Evolutionary conservation across 345 rosid species (phyloP).

Genomic region (Boechera retrofracta): DNA sequence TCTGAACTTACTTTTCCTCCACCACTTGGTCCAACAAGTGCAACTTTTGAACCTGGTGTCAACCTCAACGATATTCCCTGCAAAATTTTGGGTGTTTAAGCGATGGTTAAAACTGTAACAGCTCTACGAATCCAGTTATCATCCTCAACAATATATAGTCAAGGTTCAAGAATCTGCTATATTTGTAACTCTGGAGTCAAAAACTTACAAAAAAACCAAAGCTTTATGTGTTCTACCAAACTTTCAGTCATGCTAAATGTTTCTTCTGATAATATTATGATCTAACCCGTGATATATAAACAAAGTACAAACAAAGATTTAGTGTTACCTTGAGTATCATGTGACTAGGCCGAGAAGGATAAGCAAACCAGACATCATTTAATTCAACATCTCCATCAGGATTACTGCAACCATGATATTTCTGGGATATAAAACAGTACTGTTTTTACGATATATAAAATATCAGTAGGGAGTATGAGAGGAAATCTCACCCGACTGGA

Average conservation of each 20-base stretch:
- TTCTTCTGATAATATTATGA: not conserved
- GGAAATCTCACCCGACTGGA: slow-evolving; percentile 68
- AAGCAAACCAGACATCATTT: slow-evolving; percentile 93
- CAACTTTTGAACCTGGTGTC: slow-evolving; percentile 84
- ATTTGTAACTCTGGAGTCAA: not conserved
- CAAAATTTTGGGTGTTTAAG: not conserved
- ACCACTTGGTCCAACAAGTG: slow-evolving; percentile 98
- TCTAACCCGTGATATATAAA: not conserved
- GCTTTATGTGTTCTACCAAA: not conserved
- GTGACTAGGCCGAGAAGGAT: slow-evolving; percentile 95
- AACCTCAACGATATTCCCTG: slow-evolving; percentile 91
- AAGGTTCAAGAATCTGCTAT: not conserved
- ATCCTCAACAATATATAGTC: not conserved
- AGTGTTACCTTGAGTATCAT: slow-evolving; percentile 80
- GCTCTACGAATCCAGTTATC: not conserved
- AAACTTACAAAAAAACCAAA: not conserved
- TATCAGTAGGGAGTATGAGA: not conserved
- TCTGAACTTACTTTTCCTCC: slow-evolving; percentile 81
- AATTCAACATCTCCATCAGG: slow-evolving; percentile 90
- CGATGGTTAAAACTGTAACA: not conserved
- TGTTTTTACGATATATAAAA: slow-evolving; percentile 8
- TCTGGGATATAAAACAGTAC: not conserved
- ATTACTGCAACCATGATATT: slow-evolving; percentile 53
- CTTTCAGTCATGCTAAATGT: not conserved
- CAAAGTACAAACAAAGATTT: not conserved